Evolutionary conservation across 1,284 basidiomycete species (phyloP).

Genomic region (Xerocomus cyaneibrunnescens): DNA sequence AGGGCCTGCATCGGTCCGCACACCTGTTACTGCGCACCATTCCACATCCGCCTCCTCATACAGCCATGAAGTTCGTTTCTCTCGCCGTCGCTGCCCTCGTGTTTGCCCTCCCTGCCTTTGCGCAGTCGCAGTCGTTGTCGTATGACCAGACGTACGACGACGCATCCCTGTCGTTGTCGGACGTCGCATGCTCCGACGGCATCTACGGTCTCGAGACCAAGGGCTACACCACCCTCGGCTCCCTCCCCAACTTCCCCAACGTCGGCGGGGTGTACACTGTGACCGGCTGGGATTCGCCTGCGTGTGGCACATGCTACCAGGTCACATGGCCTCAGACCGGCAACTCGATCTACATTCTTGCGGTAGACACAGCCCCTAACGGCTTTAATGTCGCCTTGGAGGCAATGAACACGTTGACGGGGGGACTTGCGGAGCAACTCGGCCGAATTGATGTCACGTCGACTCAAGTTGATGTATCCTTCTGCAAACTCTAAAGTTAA

Average conservation of each 20-base stretch:
- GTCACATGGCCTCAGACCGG: neutral
- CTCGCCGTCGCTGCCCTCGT: conserved; percentile 12
- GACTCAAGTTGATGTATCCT: neutral
- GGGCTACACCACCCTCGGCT: conserved; percentile 33
- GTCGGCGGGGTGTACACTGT: conserved; percentile 34
- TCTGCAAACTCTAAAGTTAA: conserved; percentile 9
- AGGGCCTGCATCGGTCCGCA: neutral
- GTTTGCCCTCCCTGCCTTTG: conserved; percentile 12
- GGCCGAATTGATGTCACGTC: conserved; percentile 2
- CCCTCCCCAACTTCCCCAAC: conserved; percentile 33
- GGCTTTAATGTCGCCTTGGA: conserved; percentile 37
- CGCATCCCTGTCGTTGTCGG: conserved; percentile 18
- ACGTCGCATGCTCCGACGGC: conserved; percentile 37
- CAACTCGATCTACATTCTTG: conserved; percentile 13
- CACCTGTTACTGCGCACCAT: neutral
- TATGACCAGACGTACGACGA: conserved; percentile 37
- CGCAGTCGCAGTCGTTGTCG: conserved; percentile 23
- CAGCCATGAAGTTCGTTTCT: conserved; percentile 24
- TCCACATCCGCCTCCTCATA: neutral
- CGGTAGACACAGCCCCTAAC: conserved; percentile 31
- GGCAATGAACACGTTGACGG: conserved; percentile 38
- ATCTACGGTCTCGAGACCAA: conserved; percentile 30
- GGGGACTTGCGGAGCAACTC: neutral
- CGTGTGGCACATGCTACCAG: conserved; percentile 38
- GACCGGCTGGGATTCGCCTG: conserved; percentile 25